Evolutionary conservation across 2,329 filamentous ascomycete species (phyloP).

Genomic region (Herpotrichia juniperi): DNA sequence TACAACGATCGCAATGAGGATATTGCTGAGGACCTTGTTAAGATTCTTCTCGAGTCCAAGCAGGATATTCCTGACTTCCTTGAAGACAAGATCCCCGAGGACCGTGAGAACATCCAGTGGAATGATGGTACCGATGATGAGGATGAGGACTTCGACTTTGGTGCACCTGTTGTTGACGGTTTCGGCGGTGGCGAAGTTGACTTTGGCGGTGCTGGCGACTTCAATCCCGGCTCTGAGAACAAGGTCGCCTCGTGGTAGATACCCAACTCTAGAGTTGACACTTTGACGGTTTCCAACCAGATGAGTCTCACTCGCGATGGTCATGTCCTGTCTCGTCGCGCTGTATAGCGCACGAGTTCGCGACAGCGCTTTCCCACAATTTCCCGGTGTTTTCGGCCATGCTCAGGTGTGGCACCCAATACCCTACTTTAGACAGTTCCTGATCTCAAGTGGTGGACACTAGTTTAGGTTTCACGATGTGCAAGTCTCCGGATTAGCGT

Average conservation of each 20-base stretch:
- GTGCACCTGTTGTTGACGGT: slow-evolving; percentile 6
- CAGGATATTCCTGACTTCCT: slow-evolving; percentile 87
- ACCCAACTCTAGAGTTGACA: not conserved
- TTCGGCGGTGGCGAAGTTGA: slow-evolving; percentile 14
- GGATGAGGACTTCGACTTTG: slow-evolving; percentile 19
- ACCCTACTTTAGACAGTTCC: not conserved
- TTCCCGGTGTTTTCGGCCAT: not conserved
- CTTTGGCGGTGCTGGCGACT: slow-evolving; percentile 14
- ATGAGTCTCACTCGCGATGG: not conserved
- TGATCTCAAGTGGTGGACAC: not conserved
- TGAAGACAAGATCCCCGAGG: slow-evolving; percentile 65
- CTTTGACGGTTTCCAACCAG: not conserved
- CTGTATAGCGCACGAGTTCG: not conserved
- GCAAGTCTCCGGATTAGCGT: not conserved
- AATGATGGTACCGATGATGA: slow-evolving; percentile 57
- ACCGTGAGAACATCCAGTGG: slow-evolving; percentile 55
- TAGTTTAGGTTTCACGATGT: not conserved
- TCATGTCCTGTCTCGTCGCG: not conserved
- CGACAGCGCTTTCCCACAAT: not conserved
- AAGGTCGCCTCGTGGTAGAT: slow-evolving; percentile 37
- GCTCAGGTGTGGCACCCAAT: not conserved
- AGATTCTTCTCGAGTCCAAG: slow-evolving; percentile 78
- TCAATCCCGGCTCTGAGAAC: slow-evolving; percentile 14
- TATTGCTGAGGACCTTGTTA: slow-evolving; percentile 75
- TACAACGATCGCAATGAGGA: slow-evolving; percentile 79